Percentiles rank a stretch among this genome's conserved stretches.
phyloP scores from a whole-genome alignment of 129 eudicot species.

The Gnaphalium uliginosum region DNA sequence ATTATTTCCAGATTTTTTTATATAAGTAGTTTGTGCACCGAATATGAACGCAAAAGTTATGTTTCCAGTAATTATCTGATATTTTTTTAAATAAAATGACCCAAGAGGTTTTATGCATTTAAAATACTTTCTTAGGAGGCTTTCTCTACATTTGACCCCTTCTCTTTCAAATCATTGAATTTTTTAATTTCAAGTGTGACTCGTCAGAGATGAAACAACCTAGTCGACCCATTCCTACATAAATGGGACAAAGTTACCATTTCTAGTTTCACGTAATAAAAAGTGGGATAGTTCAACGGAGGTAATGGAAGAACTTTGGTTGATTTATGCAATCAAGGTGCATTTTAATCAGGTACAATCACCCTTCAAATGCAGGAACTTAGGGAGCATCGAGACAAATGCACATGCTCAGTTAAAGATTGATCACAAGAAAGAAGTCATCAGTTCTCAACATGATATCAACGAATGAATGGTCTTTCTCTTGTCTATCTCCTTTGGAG shows the following conservation, averaged over 20 bases:
- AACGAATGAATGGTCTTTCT: background rate
- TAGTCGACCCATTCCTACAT: background rate
- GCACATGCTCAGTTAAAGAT: constrained; percentile 54
- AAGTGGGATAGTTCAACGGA: background rate
- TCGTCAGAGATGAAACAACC: background rate
- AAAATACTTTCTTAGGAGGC: too few relatives aligned
- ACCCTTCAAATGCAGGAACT: constrained; percentile 63
- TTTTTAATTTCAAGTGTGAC: background rate
- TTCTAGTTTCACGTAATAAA: background rate
- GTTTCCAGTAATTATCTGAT: background rate
- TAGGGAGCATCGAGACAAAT: constrained; percentile 68
- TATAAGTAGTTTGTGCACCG: background rate
- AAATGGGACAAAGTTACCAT: background rate
- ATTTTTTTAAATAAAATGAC: background rate
- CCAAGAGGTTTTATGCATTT: background rate
- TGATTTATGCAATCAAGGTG: background rate
- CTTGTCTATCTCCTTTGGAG: constrained; percentile 6
- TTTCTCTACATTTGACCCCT: too few relatives aligned
- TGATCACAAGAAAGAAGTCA: constrained; percentile 15
- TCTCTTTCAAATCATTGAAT: too few relatives aligned
- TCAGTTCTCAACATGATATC: background rate
- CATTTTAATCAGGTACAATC: background rate
- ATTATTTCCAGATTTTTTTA: too few relatives aligned
- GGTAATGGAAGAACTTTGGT: background rate
- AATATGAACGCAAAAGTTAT: background rate